phyloP scores from a whole-genome alignment of 768 basidiomycete genomes.

The Gyrodon lividus region DNA sequence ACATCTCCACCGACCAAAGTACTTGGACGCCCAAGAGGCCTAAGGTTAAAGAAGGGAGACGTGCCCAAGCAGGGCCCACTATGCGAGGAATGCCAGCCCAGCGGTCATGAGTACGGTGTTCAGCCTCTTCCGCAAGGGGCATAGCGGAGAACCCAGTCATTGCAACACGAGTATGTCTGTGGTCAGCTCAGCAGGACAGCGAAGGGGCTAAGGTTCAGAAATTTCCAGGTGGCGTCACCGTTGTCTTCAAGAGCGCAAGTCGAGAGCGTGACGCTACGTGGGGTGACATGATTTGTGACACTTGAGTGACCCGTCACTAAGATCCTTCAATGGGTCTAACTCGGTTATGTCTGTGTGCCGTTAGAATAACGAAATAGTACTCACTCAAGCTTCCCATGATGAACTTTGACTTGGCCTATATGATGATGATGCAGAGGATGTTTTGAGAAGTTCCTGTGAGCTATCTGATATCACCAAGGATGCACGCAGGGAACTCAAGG shows the following conservation, averaged over 20 bases:
- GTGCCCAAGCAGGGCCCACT: slow-evolving; percentile 64
- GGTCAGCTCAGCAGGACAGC: not conserved
- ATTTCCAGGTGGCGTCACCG: slow-evolving; percentile 1
- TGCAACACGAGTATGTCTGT: slow-evolving; percentile 9
- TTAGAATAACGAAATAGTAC: too few relatives aligned
- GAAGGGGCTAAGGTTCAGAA: not conserved
- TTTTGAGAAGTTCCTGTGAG: not conserved
- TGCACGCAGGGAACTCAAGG: not conserved
- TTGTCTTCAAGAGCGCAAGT: too few relatives aligned
- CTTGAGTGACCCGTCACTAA: too few relatives aligned
- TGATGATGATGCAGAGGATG: not conserved
- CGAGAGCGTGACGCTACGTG: not conserved
- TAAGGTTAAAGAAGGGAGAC: slow-evolving; percentile 69
- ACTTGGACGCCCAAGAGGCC: slow-evolving; percentile 84
- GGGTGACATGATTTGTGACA: too few relatives aligned
- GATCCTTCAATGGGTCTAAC: too few relatives aligned
- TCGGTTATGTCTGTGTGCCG: too few relatives aligned
- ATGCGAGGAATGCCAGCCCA: slow-evolving; percentile 59
- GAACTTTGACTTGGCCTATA: not conserved
- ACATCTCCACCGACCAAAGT: slow-evolving; percentile 95
- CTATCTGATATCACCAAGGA: not conserved
- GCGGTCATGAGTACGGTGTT: slow-evolving; percentile 33
- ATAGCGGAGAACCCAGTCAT: slow-evolving; percentile 56
- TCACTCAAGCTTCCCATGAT: not conserved
- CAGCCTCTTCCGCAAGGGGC: slow-evolving; percentile 45